These are phyloP conservation scores for Lophium mytilinum DNA, from an alignment of 495 filamentous ascomycete species.

Conservation along the genomic window DNA sequence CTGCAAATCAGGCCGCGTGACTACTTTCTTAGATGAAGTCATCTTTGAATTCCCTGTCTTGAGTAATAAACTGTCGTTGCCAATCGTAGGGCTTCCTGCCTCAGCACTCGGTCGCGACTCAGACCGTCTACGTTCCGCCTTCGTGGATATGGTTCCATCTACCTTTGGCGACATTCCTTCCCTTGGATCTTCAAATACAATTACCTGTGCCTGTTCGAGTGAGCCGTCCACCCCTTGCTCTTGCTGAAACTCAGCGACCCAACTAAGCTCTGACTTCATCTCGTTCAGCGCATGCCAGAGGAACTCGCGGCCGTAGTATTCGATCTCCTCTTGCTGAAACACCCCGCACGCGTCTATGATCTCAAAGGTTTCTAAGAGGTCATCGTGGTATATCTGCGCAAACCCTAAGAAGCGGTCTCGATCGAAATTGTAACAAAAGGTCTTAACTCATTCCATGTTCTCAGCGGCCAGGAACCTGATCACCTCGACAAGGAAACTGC, in stretches of 20 bases:
- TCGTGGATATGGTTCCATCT: background rate
- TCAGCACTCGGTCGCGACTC: too few relatives aligned
- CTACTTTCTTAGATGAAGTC: too few relatives aligned
- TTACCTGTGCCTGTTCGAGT: too few relatives aligned
- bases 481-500: slow-evolving; percentile 36
- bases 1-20: too few relatives aligned
- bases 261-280: background rate
- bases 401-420: slow-evolving; percentile 3
- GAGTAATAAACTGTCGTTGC: too few relatives aligned
- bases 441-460: slow-evolving; percentile 1
- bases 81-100: too few relatives aligned
- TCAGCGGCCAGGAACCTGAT: slow-evolving; percentile 6
- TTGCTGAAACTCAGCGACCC: background rate
- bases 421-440: slow-evolving; percentile 1
- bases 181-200: too few relatives aligned
- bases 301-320: background rate
- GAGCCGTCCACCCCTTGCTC: too few relatives aligned
- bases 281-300: background rate
- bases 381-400: background rate
- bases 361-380: background rate
- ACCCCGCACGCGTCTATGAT: slow-evolving; percentile 7
- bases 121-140: background rate
- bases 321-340: slow-evolving; percentile 1
- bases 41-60: background rate
- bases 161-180: background rate